Percentiles rank a stretch among this genome's conserved stretches.
phyloP scores from a whole-genome alignment of 495 filamentous ascomycete species.

The Penicillium psychrofluorescens region DNA sequence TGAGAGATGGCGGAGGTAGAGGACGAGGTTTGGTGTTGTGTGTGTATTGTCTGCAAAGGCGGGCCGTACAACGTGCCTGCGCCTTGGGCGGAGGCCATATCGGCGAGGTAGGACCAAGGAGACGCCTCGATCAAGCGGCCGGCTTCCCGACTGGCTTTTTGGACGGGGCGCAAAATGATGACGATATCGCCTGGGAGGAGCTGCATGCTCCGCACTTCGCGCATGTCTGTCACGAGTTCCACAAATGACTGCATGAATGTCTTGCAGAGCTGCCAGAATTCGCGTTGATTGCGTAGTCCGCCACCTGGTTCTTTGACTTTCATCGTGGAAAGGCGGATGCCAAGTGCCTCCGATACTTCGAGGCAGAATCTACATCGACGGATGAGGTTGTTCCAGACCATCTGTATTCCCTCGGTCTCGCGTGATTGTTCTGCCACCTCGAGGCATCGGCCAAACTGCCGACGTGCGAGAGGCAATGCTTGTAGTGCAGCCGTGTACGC shows the following conservation, averaged over 20 bases:
- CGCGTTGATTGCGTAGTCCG: constrained; percentile 60
- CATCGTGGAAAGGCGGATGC: constrained; percentile 63
- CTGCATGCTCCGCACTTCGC: constrained; percentile 56
- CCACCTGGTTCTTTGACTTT: constrained; percentile 73
- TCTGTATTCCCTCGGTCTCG: constrained; percentile 44
- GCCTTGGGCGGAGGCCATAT: constrained; percentile 24
- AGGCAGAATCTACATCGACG: constrained; percentile 57
- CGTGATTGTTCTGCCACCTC: constrained; percentile 39
- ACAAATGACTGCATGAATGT: constrained; percentile 70
- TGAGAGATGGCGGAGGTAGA: constrained; percentile 22
- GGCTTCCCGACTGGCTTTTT: constrained; percentile 68
- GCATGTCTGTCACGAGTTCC: constrained; percentile 64
- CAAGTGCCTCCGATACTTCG: constrained; percentile 60
- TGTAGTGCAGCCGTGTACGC: constrained; percentile 61
- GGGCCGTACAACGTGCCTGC: constrained; percentile 32
- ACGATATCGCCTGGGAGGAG: constrained; percentile 62
- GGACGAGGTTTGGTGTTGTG: constrained; percentile 26
- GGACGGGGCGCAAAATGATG: constrained; percentile 64
- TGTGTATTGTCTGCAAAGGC: constrained; percentile 26
- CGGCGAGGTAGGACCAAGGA: constrained; percentile 59
- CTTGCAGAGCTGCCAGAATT: constrained; percentile 79
- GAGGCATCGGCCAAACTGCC: constrained; percentile 49
- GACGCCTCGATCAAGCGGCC: constrained; percentile 65
- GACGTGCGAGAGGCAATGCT: constrained; percentile 56
- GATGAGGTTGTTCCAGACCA: constrained; percentile 63